These are phyloP conservation scores for Penicillium thymicola DNA, from an alignment of 2,329 filamentous ascomycete genomes.

Conservation along the genomic window DNA sequence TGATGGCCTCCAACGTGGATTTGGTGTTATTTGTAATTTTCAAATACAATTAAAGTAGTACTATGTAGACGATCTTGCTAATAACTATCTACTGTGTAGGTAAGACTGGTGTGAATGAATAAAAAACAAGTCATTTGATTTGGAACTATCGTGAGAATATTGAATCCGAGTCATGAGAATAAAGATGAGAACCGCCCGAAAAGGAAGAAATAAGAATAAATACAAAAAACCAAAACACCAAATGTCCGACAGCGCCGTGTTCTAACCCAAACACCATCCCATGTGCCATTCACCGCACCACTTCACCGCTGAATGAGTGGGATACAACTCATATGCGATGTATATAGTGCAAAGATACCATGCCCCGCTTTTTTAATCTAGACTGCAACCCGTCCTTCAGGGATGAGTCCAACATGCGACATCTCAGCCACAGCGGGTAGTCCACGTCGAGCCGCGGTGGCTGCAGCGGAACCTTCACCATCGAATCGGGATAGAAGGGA, in stretches of 20 bases:
- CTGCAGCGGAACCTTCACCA: conserved; percentile 1
- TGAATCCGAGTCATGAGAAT: neutral
- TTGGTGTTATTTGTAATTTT: neutral
- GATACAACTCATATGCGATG: neutral
- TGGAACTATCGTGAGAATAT: neutral
- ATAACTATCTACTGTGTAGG: neutral
- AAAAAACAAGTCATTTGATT: neutral
- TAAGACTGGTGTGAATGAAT: neutral
- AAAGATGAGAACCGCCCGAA: neutral
- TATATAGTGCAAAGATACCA: neutral
- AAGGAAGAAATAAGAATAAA: neutral
- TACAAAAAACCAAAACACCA: neutral
- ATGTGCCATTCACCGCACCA: neutral
- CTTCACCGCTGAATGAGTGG: neutral
- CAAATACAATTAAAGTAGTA: too few species aligned
- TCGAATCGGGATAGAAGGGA: conserved; percentile 29
- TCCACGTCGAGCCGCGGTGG: neutral
- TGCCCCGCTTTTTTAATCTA: neutral
- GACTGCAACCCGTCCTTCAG: conserved; percentile 20
- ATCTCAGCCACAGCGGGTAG: conserved; percentile 1
- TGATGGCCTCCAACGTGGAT: neutral
- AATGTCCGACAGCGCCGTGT: neutral
- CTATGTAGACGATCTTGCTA: neutral
- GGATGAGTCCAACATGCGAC: conserved; percentile 7
- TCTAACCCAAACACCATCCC: neutral